Percentiles rank a stretch among this genome's conserved stretches.
These are phyloP conservation scores for Triangularia setosa DNA, from an alignment of 2,329 filamentous ascomycete species.

Conservation along the genomic window DNA sequence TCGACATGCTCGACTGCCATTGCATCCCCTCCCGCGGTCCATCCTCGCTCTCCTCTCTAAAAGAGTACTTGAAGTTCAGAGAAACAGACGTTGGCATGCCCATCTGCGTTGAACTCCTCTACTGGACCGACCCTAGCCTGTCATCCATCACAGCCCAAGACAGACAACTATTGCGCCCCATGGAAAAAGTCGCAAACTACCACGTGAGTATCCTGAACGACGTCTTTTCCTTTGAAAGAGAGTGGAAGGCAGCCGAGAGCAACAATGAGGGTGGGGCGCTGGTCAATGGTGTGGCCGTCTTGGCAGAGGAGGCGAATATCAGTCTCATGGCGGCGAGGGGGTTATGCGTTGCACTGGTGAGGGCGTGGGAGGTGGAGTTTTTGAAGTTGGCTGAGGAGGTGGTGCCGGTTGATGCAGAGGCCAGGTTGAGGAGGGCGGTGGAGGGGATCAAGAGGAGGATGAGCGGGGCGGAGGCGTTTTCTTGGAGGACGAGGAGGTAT, in stretches of 20 bases:
- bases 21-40: slow-evolving; percentile 6
- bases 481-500: slow-evolving; percentile 13
- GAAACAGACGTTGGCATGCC: slow-evolving; percentile 17
- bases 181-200: slow-evolving; percentile 12
- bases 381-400: background rate
- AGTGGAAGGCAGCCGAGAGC: slow-evolving; percentile 8
- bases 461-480: slow-evolving; percentile 14
- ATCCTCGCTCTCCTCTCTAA: background rate
- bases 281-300: slow-evolving; percentile 13
- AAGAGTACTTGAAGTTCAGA: slow-evolving; percentile 7
- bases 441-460: slow-evolving; percentile 15
- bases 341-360: slow-evolving; percentile 11
- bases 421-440: slow-evolving; percentile 10
- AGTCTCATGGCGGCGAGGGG: slow-evolving; percentile 3
- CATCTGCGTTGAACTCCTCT: slow-evolving; percentile 12
- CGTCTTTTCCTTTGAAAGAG: slow-evolving; percentile 13
- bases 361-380: slow-evolving; percentile 16
- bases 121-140: slow-evolving; percentile 9
- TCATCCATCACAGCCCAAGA: background rate
- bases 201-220: slow-evolving; percentile 15
- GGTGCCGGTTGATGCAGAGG: background rate
- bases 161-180: background rate
- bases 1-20: slow-evolving; percentile 16
- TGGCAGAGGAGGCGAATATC: slow-evolving; percentile 9
- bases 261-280: slow-evolving; percentile 7